These are phyloP conservation scores for Botryotinia convoluta DNA, from an alignment of 2,329 filamentous ascomycete genomes.

Conservation along the genomic window DNA sequence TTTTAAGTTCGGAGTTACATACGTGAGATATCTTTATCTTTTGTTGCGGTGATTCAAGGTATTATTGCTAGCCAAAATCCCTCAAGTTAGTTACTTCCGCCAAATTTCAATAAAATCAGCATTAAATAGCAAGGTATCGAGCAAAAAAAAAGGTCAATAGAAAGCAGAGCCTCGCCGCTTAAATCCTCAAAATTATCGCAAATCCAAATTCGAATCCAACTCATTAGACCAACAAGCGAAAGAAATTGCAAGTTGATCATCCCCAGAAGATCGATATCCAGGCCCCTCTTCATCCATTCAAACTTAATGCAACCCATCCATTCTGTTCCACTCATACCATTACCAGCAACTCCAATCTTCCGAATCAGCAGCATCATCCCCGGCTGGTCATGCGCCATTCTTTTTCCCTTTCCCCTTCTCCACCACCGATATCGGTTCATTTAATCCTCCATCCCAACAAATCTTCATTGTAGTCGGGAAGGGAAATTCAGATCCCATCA, in stretches of 20 bases:
- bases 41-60: background rate
- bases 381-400: background rate
- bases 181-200: background rate
- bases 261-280: no score
- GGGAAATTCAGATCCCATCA: constrained; percentile 53
- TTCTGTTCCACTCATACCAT: background rate
- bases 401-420: constrained; percentile 5
- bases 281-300: background rate
- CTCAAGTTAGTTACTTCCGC: background rate
- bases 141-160: background rate
- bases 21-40: no score
- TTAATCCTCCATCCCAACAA: constrained; percentile 27
- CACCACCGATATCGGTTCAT: constrained; percentile 1
- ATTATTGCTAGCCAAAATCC: background rate
- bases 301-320: background rate
- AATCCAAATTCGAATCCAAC: background rate
- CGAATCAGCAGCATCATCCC: background rate
- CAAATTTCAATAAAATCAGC: background rate
- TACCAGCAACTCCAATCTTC: constrained; percentile 5
- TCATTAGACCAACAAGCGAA: background rate
- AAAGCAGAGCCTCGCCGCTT: background rate
- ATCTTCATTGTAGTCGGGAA: constrained; percentile 41
- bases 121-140: background rate
- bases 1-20: no score
- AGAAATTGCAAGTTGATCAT: background rate